A percentile compares a stretch with the other conserved stretches of the same genome.
Conservation (phyloP, 2,329 filamentous ascomycete species). For the Dothistroma septosporum region DNA sequence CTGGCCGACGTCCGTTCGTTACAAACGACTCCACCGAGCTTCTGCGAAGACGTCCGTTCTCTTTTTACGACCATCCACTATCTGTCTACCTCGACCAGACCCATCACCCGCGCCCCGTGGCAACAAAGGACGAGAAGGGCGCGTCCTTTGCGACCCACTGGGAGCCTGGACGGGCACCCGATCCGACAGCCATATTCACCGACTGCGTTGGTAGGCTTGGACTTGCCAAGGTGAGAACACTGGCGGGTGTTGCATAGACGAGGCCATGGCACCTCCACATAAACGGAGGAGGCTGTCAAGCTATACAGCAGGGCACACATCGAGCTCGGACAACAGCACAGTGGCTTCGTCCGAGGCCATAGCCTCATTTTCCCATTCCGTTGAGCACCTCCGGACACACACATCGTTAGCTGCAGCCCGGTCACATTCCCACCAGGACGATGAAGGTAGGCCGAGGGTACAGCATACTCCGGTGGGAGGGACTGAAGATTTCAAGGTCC, state of each 20-base stretch:
- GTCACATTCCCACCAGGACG: not conserved
- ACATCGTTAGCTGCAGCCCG: conserved; percentile 3
- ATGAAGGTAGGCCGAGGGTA: not conserved
- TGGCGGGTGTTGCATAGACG: conserved; percentile 21
- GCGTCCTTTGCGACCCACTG: not conserved
- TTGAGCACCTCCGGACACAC: conserved; percentile 14
- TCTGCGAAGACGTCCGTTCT: conserved; percentile 26
- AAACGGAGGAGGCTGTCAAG: conserved; percentile 28
- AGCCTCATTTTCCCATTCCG: conserved; percentile 15
- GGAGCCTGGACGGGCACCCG: not conserved
- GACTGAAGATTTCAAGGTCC: conserved; percentile 16
- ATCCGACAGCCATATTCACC: not conserved
- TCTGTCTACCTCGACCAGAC: conserved; percentile 9
- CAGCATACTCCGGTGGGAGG: conserved; percentile 21
- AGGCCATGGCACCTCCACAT: conserved; percentile 29
- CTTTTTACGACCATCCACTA: conserved; percentile 5
- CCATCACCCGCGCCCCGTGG: conserved; percentile 4
- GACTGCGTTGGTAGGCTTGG: conserved; percentile 1
- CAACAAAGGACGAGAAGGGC: conserved; percentile 3
- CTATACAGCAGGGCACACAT: conserved; percentile 3
- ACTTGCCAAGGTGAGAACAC: conserved; percentile 1
- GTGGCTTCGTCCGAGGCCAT: conserved; percentile 1
- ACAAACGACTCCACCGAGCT: conserved; percentile 19
- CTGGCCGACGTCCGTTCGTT: conserved; percentile 33
- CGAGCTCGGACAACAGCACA: conserved; percentile 17